Evolutionary conservation across 768 basidiomycete species (phyloP).

Genomic region (Tulasnella sp.): DNA sequence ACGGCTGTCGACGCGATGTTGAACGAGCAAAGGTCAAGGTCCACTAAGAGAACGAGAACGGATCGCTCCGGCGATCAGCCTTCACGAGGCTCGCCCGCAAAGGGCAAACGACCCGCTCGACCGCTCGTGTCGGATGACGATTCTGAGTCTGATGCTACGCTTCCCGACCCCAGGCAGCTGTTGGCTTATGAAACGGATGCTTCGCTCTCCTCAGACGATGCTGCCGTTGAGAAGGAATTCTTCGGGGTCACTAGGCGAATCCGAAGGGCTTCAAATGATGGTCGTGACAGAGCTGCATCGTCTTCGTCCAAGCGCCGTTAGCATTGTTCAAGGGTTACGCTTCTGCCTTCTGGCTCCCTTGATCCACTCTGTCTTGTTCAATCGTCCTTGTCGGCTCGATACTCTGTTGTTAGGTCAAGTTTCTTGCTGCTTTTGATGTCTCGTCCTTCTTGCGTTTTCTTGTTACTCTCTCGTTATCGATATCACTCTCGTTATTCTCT

Average conservation of each 20-base stretch:
- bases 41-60: no score
- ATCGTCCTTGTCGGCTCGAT: no score
- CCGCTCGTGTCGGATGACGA: neutral
- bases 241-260: neutral
- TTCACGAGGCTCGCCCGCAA: neutral
- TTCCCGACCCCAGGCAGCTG: neutral
- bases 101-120: neutral
- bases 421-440: no score
- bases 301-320: neutral
- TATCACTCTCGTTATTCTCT: no score
- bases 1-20: no score
- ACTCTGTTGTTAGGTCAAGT: no score
- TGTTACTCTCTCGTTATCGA: no score
- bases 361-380: no score
- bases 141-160: neutral
- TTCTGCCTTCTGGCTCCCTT: no score
- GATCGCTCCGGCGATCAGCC: no score
- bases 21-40: no score
- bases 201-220: neutral
- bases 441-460: no score
- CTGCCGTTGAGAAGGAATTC: neutral
- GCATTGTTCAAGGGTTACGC: neutral
- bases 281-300: neutral
- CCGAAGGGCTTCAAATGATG: neutral
- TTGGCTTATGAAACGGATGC: neutral